Evolutionary conservation across 441 rosid genomes (phyloP), one percentile per base, ranked within the genome.

Genomic region (Pelargonium citronellum): DNA sequence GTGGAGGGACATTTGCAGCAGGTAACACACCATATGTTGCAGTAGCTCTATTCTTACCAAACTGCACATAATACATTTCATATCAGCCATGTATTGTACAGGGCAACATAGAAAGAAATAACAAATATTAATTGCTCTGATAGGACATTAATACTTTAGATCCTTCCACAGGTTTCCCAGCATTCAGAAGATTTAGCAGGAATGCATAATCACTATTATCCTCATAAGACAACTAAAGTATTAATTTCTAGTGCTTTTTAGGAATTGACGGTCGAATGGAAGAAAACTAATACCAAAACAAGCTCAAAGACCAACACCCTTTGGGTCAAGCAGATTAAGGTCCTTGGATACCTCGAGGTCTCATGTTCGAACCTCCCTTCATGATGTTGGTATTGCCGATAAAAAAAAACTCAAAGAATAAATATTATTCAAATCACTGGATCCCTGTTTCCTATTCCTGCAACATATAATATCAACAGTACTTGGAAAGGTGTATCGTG

Each of bases 21-120:
- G 96, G 95, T 69, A 90, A 85, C 72, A 88, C 95, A 66, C 97
- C 97, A 55, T 94, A 94, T 68, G 97, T 94, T 65, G 97, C 96
- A 76, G 90, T 81, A 44, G 99, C 92, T 79, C 81, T 88, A 49
- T 89, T 82, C 80, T 90, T 84, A 16, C 92, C 90, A 81, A 87
- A 94, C 97, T 94, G 89, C 85, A 84, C 43, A 57, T 46, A 69
- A 49, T 66, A 77, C 39, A 67, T 71, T 79, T 70, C 37, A 57
- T 70, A 64, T 84, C 51, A 83, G 78, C 73, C 68, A 67, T 53
- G 71, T 68, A n/a, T 61, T 51, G 27, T 13, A 22, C 17, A 68
- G 10, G 73, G 10, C 9, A 65, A 39, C 49, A 69, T 34, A n/a
- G 17, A 70, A n/a, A 51, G 58, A 44, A 71, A 79, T 22, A 67